Conservation (phyloP, 225 moss, liverwort and hornwort species). For the Bryum argenteum region DNA sequence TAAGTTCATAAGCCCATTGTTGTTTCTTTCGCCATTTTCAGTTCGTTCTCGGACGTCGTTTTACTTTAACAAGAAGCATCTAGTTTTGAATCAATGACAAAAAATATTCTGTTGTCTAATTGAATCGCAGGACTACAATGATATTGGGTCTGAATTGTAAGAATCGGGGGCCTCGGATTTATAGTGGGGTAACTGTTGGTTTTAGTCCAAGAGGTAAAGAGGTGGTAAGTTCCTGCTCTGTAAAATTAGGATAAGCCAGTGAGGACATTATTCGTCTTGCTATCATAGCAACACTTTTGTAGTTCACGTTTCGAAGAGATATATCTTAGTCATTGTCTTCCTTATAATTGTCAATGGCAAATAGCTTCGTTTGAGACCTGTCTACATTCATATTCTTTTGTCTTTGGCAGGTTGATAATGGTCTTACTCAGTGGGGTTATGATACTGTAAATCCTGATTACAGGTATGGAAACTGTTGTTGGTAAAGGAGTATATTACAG, state of each 20-base stretch:
- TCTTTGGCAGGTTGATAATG: slow-evolving; percentile 72
- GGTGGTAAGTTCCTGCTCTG: slow-evolving; percentile 69
- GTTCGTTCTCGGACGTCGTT: slow-evolving; percentile 6
- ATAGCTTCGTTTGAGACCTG: slow-evolving; percentile 16
- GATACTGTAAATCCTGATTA: slow-evolving; percentile 69
- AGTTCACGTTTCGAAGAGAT: not conserved
- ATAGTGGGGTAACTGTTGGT: slow-evolving; percentile 73
- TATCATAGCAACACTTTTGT: slow-evolving; percentile 6
- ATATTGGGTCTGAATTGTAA: slow-evolving; percentile 59
- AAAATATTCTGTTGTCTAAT: slow-evolving; percentile 2
- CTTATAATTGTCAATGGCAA: not conserved
- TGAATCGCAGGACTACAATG: slow-evolving; percentile 52
- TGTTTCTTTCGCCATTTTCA: slow-evolving; percentile 17
- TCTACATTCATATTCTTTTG: slow-evolving; percentile 3
- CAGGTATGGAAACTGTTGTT: slow-evolving; percentile 49
- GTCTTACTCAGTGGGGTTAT: slow-evolving; percentile 94
- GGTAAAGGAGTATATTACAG: not conserved
- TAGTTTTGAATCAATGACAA: slow-evolving; percentile 5
- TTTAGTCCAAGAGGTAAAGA: slow-evolving; percentile 91
- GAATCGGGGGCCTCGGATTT: slow-evolving; percentile 62
- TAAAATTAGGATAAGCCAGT: slow-evolving; percentile 7
- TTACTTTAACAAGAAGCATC: slow-evolving; percentile 14
- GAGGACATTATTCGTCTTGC: slow-evolving; percentile 2
- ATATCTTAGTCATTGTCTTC: slow-evolving; percentile 1
- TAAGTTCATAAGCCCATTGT: slow-evolving; percentile 40